Percentiles rank a stretch among this genome's conserved stretches.
Evolutionary conservation across 208 protist genomes (phyloP).

Genomic region (Acanthamoeba healyi): DNA sequence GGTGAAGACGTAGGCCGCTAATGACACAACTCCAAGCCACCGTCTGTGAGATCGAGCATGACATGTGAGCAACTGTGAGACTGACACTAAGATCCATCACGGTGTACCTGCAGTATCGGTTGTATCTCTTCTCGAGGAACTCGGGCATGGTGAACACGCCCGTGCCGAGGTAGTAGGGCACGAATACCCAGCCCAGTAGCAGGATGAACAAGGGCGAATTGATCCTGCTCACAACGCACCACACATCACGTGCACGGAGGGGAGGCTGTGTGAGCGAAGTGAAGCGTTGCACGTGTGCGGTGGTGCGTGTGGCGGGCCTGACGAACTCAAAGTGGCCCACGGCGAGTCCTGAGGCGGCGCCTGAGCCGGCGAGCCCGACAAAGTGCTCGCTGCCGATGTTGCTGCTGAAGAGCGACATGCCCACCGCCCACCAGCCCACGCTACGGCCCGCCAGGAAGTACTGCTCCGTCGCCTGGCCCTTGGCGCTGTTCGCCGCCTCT

Average conservation of each 20-base stretch:
- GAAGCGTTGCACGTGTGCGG: too few species aligned
- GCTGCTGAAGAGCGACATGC: slow-evolving; percentile 69
- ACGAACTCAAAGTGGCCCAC: slow-evolving; percentile 72
- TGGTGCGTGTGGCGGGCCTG: background rate
- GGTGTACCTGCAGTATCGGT: slow-evolving; percentile 40
- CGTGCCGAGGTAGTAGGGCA: slow-evolving; percentile 72
- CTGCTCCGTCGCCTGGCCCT: slow-evolving; percentile 32
- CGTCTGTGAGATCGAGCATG: background rate
- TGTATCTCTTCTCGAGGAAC: slow-evolving; percentile 71
- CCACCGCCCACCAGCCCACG: slow-evolving; percentile 58
- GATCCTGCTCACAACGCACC: too few species aligned
- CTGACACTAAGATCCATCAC: background rate
- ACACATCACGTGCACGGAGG: too few species aligned
- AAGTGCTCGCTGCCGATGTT: slow-evolving; percentile 76
- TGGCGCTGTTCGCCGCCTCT: too few species aligned
- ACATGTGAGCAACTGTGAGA: too few species aligned
- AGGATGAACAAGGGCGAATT: slow-evolving; percentile 58
- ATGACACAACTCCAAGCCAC: slow-evolving; percentile 54
- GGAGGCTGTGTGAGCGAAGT: too few species aligned
- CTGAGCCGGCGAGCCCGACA: slow-evolving; percentile 67
- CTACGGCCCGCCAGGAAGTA: slow-evolving; percentile 62
- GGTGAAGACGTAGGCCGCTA: slow-evolving; percentile 70
- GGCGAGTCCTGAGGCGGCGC: slow-evolving; percentile 66
- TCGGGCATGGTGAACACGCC: slow-evolving; percentile 72
- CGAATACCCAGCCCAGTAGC: slow-evolving; percentile 60